Percentiles rank a stretch among this genome's conserved stretches.
Conservation (phyloP, 768 basidiomycete genomes). For the Mycena galopus region DNA sequence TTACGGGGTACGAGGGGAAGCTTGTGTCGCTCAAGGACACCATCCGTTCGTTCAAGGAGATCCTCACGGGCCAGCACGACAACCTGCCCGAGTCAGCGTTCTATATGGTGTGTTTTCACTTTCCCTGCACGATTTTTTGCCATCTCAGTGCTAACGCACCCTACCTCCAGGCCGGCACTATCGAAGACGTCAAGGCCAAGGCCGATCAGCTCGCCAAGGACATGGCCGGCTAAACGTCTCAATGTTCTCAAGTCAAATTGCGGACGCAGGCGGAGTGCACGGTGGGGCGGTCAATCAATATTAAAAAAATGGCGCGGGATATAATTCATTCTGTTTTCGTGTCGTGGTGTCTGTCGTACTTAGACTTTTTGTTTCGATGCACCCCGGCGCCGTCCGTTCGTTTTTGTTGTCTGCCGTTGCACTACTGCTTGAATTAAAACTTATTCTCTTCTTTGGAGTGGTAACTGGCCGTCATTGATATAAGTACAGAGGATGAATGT, state of each 20-base stretch:
- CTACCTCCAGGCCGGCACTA: conserved; percentile 77
- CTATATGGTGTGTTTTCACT: conserved; percentile 82
- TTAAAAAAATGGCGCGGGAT: conserved; percentile 15
- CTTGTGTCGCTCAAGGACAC: conserved; percentile 98
- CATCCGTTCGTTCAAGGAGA: conserved; percentile 97
- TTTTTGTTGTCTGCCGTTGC: conserved; percentile 1
- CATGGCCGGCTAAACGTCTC: conserved; percentile 67
- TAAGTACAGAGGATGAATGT: too few relatives aligned
- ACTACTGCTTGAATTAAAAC: conserved; percentile 16
- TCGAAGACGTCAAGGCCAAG: conserved; percentile 97
- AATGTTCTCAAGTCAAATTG: not conserved
- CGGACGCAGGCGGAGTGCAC: conserved; percentile 2
- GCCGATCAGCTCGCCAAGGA: conserved; percentile 98
- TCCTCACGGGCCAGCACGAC: conserved; percentile 92
- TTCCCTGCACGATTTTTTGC: not conserved
- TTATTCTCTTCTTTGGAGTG: not conserved
- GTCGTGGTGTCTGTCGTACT: conserved; percentile 9
- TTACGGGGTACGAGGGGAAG: conserved; percentile 99
- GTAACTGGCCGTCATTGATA: not conserved
- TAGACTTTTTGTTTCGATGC: conserved; percentile 5
- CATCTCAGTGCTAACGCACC: not conserved
- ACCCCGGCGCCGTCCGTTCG: conserved; percentile 14
- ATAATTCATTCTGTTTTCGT: not conserved
- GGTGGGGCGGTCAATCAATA: conserved; percentile 13
- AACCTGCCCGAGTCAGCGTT: conserved; percentile 94